These are phyloP conservation scores for Aurantiochytrium sp. DNA, from an alignment of 108 stramenopile species.

Conservation along the genomic window DNA sequence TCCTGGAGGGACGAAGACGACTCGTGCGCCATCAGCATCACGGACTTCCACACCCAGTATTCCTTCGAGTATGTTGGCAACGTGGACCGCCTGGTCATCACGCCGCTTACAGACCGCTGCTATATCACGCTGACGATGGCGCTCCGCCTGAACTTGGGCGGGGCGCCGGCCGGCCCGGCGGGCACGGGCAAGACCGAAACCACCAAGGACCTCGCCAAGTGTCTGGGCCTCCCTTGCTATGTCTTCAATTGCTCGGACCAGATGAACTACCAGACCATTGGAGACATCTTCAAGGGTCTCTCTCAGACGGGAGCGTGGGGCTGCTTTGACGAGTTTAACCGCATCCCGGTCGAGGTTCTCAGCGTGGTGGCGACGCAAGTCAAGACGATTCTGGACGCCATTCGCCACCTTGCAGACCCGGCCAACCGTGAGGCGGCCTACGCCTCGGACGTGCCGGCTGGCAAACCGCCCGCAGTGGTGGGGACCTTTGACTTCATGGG, in stretches of 20 bases:
- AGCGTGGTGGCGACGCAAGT: constrained; percentile 60
- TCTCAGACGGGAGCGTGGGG: constrained; percentile 52
- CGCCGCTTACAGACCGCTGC: constrained; percentile 51
- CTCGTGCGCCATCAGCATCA: constrained; percentile 37
- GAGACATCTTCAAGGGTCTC: constrained; percentile 56
- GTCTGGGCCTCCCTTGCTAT: constrained; percentile 54
- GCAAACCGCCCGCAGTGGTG: constrained; percentile 56
- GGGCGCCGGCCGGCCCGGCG: constrained; percentile 54
- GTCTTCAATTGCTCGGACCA: constrained; percentile 65
- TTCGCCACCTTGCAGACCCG: constrained; percentile 41
- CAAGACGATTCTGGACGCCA: constrained; percentile 54
- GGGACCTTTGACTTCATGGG: constrained; percentile 50
- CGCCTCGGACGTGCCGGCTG: constrained; percentile 47
- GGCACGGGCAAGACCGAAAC: constrained; percentile 57
- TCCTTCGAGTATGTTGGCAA: constrained; percentile 46
- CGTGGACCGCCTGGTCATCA: constrained; percentile 44
- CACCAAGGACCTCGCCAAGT: constrained; percentile 54
- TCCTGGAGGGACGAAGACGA: constrained; percentile 35
- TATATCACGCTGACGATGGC: constrained; percentile 50
- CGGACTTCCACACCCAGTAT: constrained; percentile 42
- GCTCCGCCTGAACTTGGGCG: constrained; percentile 50
- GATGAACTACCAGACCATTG: constrained; percentile 64
- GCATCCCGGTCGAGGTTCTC: constrained; percentile 49
- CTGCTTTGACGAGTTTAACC: constrained; percentile 55
- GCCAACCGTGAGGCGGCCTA: constrained; percentile 43